A percentile compares a stretch with the other conserved stretches of the same genome.
These are phyloP conservation scores for Aspergillus oerlinghausenensis DNA, from an alignment of 2,329 filamentous ascomycete species.

Conservation along the genomic window DNA sequence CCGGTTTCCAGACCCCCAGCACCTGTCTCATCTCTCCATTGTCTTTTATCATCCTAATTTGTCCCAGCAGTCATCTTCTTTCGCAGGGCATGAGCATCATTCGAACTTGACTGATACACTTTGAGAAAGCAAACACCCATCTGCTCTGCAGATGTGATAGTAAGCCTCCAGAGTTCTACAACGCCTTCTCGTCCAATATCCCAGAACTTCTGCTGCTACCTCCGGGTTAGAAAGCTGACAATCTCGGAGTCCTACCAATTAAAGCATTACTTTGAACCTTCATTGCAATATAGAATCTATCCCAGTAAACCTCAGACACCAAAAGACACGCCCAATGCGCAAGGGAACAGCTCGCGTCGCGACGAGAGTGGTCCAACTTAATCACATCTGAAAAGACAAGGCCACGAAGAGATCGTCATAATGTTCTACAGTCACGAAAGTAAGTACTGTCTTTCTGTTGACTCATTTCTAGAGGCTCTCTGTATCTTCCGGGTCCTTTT, in stretches of 20 bases:
- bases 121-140: not conserved
- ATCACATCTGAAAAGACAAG: not conserved
- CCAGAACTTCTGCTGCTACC: not conserved
- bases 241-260: not conserved
- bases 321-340: not conserved
- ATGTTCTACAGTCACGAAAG: slow-evolving; percentile 99
- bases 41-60: not conserved
- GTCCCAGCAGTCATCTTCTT: not conserved
- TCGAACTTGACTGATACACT: not conserved
- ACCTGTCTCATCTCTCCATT: not conserved
- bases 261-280: not conserved
- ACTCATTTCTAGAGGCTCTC: not conserved
- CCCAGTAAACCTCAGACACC: not conserved
- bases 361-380: not conserved
- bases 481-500: slow-evolving; percentile 16
- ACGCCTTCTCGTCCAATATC: not conserved
- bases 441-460: slow-evolving; percentile 43
- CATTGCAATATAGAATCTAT: not conserved
- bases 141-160: not conserved
- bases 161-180: not conserved
- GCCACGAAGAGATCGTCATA: slow-evolving; percentile 1
- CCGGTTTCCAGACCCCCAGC: not conserved
- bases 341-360: not conserved
- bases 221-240: not conserved
- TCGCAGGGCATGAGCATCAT: not conserved